Base-by-base conservation (phyloP, 1,284 basidiomycete species). In the Puccinia hordei region DNA sequence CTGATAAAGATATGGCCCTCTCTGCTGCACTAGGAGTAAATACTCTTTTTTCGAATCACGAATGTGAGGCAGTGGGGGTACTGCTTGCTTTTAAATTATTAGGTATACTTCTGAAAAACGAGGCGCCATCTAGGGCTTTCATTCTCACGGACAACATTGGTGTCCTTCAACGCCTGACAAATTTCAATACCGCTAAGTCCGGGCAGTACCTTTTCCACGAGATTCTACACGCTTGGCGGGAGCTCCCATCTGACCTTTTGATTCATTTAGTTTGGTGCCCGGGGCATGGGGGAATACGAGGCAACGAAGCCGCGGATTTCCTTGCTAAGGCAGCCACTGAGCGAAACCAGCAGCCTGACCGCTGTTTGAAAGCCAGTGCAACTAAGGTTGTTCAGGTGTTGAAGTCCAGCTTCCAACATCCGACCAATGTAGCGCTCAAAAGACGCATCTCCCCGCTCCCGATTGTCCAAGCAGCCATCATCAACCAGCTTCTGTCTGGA, bases 241-340 rank as follows among this genome's bases (percentile, higher is more conserved):
- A 6, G 17, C 15, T 38, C 1, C 13, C 9, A 10, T 6, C 17
- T 1, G 35, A 46, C 6, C 1, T 71, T 8, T 2, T 9, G 4
- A n/a, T 53, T 1, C n/a, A 55, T 27, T 22, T 71, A 1, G 22
- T 22, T 22, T 71, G 68, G 68, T 71, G 41, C 44, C 68, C 68
- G 4, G 68, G 68, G 2, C 68, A 73, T 44, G 12, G 13, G 8
- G 30, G 30, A 0, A 44, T 59, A 6, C 0, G 0, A n/a, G n/a
- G n/a, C n/a, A n/a, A n/a, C n/a, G n/a, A n/a, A n/a, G n/a, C n/a
- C n/a, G n/a, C n/a, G n/a, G 53, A n/a, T n/a, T n/a, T n/a, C n/a
- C n/a, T n/a, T n/a, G n/a, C n/a, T n/a, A n/a, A n/a, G n/a, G n/a
- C n/a, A 73, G 53, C 33, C 10, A 46, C 38, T 0, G 19, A 4